A percentile compares a stretch with the other conserved stretches of the same genome.
phyloP scores from a whole-genome alignment of 2,329 filamentous ascomycete genomes.

The Aspergillus flavus region DNA sequence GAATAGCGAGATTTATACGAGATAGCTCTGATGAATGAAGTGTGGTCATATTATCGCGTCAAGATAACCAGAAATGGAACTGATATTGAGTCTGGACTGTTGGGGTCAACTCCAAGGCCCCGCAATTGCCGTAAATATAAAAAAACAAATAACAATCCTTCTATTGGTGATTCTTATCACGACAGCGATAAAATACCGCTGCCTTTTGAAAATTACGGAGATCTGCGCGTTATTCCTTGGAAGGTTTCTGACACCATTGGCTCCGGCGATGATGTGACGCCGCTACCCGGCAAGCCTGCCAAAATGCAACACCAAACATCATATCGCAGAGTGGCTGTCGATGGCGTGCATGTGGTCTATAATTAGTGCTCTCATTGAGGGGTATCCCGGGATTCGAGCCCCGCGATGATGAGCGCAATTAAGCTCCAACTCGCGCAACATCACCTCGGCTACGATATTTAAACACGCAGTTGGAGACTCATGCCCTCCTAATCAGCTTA shows the following conservation, averaged over 20 bases:
- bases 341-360: constrained; percentile 10
- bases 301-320: background rate
- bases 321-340: background rate
- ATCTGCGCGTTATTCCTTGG: background rate
- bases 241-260: constrained; percentile 22
- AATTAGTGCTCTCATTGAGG: background rate
- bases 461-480: background rate
- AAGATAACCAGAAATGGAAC: background rate
- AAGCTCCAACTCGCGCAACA: background rate
- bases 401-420: background rate
- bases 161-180: background rate
- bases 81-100: background rate
- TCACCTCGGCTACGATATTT: background rate
- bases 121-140: no score
- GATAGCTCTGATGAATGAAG: background rate
- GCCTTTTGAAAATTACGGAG: background rate
- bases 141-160: background rate
- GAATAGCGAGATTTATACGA: background rate
- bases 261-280: constrained; percentile 25
- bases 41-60: background rate
- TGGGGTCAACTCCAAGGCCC: background rate
- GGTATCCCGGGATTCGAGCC: background rate
- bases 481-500: background rate
- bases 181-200: background rate
- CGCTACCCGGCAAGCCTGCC: constrained; percentile 6